Percentiles rank a stretch among this genome's conserved stretches.
Evolutionary conservation across 2,329 filamentous ascomycete genomes (phyloP).

Genomic region (Aspergillus flavus): DNA sequence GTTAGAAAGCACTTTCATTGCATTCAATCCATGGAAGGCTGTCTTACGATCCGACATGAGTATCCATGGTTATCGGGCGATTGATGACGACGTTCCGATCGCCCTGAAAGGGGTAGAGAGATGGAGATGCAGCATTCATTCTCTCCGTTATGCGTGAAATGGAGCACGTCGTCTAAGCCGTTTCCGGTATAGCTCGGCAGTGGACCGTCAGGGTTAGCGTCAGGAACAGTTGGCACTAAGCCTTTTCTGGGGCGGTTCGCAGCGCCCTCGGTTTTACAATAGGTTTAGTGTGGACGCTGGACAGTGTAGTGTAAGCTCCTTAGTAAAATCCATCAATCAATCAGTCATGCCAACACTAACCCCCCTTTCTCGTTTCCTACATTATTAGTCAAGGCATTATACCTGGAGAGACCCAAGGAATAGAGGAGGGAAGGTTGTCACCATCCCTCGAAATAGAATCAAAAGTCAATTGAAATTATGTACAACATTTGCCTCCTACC

Average conservation of each 20-base stretch:
- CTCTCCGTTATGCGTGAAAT: not conserved
- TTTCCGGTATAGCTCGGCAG: not conserved
- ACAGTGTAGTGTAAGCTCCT: not conserved
- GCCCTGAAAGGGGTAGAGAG: not conserved
- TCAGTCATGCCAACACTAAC: not conserved
- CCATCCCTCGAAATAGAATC: not conserved
- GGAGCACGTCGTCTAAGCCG: conserved; percentile 3
- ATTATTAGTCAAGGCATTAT: not conserved
- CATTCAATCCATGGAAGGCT: too few relatives aligned
- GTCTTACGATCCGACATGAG: not conserved
- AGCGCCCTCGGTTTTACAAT: not conserved
- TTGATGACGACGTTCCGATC: not conserved
- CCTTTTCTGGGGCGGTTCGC: conserved; percentile 9
- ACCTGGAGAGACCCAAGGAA: not conserved
- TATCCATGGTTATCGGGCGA: not conserved
- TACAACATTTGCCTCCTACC: not conserved
- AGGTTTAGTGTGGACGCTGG: not conserved
- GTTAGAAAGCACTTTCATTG: too few relatives aligned
- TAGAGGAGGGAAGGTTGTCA: not conserved
- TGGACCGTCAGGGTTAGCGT: conserved; percentile 7
- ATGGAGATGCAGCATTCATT: not conserved
- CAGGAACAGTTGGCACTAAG: conserved; percentile 15
- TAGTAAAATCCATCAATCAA: not conserved
- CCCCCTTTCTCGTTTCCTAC: not conserved
- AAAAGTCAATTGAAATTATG: not conserved